Evolutionary conservation across 192 early-diverging fungal genomes (phyloP), one percentile per base, ranked within the genome.

Genomic region (Spinellus fusiger): DNA sequence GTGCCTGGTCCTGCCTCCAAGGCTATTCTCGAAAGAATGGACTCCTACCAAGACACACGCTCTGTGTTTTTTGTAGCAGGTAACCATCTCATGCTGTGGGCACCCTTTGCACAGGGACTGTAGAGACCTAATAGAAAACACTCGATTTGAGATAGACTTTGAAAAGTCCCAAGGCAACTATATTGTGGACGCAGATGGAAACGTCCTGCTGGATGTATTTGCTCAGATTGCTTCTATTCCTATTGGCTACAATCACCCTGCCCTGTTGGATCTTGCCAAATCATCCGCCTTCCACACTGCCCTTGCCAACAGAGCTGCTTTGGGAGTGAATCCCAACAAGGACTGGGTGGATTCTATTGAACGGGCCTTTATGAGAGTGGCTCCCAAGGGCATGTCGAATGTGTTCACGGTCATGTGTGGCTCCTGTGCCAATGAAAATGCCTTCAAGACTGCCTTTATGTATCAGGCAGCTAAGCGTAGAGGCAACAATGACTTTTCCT

Each of bases 381-480:
- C 78, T 5, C 87, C 87, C 10, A 69, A 73, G 40, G 87, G 87
- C 3, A 60, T 89, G 70, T 76, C 73, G 59, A 81, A 87, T 64
- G 80, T 89, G 25, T 89, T 89, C 40, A 89, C 87, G 8, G 77
- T 82, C 3, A 83, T 85, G 76, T 84, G 84, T 57, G 87, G 87
- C 2, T 85, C 85, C n/a, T 85, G 84, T 64, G 83, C 84, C 52
- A 89, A 89, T 54, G 87, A 89, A 64, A 77, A 83, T 35, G 87
- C 87, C 1, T 89, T 78, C 74, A 89, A 89, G 71, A 81, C 85
- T 5, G 87, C 87, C 20, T 84, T 89, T 54, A 84, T 89, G 77
- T 78, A 84, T 57, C 73, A 84, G 50, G 78, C 78, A 49, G 66
- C 67, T 52, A 68, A 74, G n/a, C 56, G 64, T 27, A 72, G 87